Evolutionary conservation across 352 stramenopile genomes (phyloP), one percentile per base, ranked within the genome.

Genomic region (Phytopythium vexans): DNA sequence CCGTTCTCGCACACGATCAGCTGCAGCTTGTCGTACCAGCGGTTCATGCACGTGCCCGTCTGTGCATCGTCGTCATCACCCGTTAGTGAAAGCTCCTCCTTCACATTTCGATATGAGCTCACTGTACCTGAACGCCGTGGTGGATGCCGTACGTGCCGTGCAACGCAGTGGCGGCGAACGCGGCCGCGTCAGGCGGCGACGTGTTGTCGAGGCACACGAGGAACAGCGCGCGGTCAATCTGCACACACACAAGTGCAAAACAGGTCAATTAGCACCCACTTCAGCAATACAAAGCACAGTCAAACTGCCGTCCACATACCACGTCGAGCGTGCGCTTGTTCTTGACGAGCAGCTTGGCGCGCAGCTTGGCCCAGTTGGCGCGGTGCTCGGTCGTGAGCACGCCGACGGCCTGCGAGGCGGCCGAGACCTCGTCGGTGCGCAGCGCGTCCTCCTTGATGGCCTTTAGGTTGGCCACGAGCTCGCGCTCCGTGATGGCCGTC

Each of bases 1-100:
- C 94, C 94, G 56, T 98, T 97, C 52, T 92, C 81, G 56, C 89
- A 98, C 62, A 97, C 89, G 57, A 98, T 98, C 11, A 98, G 79
- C 73, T 98, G 93, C 21, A 98, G 70, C 71, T 98, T 99, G 77
- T 99, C 95, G 72, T 98, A 98, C 95, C 95, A 99, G 34, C 96
- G 89, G 65, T 98, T 98, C 75, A 96, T 97, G 70, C 90, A 98
- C 56, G 92, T 97, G 41, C 94, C 96, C 32, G 79, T 82, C 74
- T 92, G 21, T 27, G 21, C 21, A 27, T 27, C 21, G 21, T 27
- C 21, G 21, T 27, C 21, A 27, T 27, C 21, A 27, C 21, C 21
- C 21, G 21, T 27, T 27, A 27, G 21, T 27, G 21, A 27, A 27
- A 27, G 21, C 21, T 27, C 2, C 21, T 27, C 21, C 2, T 27